These are phyloP conservation scores for Sarcodon aspratus DNA, from an alignment of 768 basidiomycete genomes.

Conservation along the genomic window DNA sequence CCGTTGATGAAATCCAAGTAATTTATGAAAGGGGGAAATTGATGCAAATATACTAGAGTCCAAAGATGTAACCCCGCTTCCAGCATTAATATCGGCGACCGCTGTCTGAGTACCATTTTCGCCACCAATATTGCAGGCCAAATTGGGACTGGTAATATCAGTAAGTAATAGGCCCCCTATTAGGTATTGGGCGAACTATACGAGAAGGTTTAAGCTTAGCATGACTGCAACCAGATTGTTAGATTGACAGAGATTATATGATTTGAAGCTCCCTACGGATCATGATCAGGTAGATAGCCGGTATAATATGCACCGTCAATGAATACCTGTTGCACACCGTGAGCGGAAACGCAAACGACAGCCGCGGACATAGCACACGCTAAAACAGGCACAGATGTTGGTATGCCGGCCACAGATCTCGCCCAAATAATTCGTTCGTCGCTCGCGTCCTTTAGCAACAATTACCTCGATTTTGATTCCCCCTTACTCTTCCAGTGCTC, in stretches of 20 bases:
- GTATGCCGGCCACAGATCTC: no score
- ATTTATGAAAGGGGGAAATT: no score
- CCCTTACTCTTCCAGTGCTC: no score
- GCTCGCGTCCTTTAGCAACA: no score
- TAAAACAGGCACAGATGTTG: no score
- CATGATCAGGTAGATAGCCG: constrained; percentile 16
- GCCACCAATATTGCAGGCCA: constrained; percentile 33
- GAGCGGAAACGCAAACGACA: constrained; percentile 10
- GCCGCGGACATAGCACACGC: background rate
- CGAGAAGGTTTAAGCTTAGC: constrained; percentile 4
- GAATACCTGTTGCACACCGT: constrained; percentile 12
- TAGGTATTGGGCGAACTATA: constrained; percentile 18
- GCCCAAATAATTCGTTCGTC: no score
- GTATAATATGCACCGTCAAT: constrained; percentile 11
- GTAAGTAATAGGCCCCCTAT: constrained; percentile 16
- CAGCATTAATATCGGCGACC: constrained; percentile 27
- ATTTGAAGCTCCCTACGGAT: constrained; percentile 10
- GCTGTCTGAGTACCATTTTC: constrained; percentile 15
- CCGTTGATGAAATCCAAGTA: background rate
- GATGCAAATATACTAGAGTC: constrained; percentile 7
- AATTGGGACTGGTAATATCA: constrained; percentile 22
- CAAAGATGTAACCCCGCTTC: constrained; percentile 30
- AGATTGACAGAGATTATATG: background rate
- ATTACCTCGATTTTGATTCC: no score
- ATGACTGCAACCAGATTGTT: no score